A percentile compares a stretch with the other conserved stretches of the same genome.
Evolutionary conservation across 495 filamentous ascomycete species (phyloP).

Genomic region (Penicillium canescens): DNA sequence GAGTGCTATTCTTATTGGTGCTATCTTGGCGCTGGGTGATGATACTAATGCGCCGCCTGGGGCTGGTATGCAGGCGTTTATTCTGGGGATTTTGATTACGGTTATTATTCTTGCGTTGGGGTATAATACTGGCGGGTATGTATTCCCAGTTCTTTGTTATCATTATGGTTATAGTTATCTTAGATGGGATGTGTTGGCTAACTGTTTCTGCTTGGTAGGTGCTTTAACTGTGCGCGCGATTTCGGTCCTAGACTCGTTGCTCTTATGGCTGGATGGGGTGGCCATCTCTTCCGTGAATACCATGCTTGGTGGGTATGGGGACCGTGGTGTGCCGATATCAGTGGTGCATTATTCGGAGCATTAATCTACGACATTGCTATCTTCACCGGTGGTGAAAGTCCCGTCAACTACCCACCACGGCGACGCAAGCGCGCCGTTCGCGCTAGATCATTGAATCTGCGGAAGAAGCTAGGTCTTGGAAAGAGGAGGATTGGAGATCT

Average conservation of each 20-base stretch:
- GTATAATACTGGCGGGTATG: constrained; percentile 26
- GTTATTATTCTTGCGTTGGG: constrained; percentile 17
- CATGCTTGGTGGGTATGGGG: constrained; percentile 60
- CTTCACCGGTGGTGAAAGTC: constrained; percentile 48
- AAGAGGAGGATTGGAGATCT: background rate
- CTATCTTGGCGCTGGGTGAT: constrained; percentile 56
- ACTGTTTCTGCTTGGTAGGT: constrained; percentile 42
- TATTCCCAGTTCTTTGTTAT: background rate
- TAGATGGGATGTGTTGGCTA: constrained; percentile 48
- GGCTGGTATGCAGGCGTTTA: constrained; percentile 47
- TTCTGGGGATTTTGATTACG: constrained; percentile 50
- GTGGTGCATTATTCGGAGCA: constrained; percentile 47
- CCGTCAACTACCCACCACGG: constrained; percentile 38
- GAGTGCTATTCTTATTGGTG: constrained; percentile 50
- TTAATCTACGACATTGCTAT: constrained; percentile 53
- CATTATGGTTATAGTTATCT: background rate
- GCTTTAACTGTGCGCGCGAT: constrained; percentile 58
- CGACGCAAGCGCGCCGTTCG: background rate
- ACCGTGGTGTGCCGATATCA: constrained; percentile 49
- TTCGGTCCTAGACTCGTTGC: constrained; percentile 56
- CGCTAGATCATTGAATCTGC: background rate
- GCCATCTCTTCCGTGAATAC: constrained; percentile 19
- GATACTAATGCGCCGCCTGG: constrained; percentile 42
- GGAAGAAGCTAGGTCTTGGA: constrained; percentile 2
- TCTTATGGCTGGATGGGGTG: constrained; percentile 53